A percentile compares a stretch with the other conserved stretches of the same genome.
Conservation (phyloP, 192 early-diverging fungal species). For the Gonapodya prolifera region DNA sequence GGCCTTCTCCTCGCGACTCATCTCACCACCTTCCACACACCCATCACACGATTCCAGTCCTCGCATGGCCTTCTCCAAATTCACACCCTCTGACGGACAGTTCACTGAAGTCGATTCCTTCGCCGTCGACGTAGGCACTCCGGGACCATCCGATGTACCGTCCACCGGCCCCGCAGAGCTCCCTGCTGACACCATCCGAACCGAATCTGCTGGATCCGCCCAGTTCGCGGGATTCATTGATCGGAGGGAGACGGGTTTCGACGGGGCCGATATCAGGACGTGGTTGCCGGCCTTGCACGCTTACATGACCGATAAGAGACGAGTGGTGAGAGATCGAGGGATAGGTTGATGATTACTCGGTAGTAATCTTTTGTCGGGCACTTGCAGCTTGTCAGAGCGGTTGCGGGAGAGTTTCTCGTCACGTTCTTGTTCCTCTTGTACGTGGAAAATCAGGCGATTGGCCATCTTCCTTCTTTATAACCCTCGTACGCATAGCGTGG, state of each 20-base stretch:
- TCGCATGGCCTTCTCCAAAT: background rate
- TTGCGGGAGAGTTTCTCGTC: conserved; percentile 41
- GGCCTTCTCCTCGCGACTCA: background rate
- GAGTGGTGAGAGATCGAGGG: background rate
- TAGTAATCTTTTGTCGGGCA: too few relatives aligned
- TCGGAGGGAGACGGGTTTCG: background rate
- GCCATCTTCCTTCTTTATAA: background rate
- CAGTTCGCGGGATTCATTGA: background rate
- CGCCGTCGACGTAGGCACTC: background rate
- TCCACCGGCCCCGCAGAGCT: background rate
- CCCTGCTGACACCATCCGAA: background rate
- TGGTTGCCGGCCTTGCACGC: background rate
- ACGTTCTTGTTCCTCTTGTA: conserved; percentile 50
- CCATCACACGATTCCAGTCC: too few relatives aligned
- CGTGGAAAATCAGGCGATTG: conserved; percentile 11
- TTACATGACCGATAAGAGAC: background rate
- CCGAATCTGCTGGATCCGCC: background rate
- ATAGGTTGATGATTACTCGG: too few relatives aligned
- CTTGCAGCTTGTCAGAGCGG: conserved; percentile 38
- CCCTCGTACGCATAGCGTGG: background rate
- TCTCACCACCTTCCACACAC: too few relatives aligned
- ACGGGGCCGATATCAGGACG: background rate
- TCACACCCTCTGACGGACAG: background rate
- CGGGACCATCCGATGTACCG: background rate
- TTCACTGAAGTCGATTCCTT: background rate